Conservation (phyloP, 2,329 filamentous ascomycete genomes). For the Fusarium sp. region DNA sequence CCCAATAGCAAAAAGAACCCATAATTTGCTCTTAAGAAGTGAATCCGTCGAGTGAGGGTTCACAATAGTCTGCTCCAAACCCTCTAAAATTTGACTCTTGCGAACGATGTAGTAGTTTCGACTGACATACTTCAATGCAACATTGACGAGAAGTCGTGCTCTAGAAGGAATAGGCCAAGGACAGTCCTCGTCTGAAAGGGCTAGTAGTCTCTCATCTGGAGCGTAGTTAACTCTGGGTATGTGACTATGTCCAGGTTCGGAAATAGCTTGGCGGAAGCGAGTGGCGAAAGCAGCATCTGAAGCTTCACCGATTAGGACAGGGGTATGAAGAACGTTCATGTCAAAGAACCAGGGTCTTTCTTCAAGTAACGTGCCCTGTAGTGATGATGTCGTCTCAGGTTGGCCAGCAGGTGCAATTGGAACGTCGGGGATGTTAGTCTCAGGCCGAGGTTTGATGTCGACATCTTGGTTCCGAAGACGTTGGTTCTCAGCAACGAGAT, state of each 20-base stretch:
- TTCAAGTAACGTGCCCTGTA: slow-evolving; percentile 38
- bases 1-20: slow-evolving; percentile 58
- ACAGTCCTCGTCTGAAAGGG: slow-evolving; percentile 46
- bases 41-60: slow-evolving; percentile 49
- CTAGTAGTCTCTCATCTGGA: slow-evolving; percentile 44
- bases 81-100: slow-evolving; percentile 50
- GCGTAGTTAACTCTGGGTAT: slow-evolving; percentile 51
- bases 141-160: slow-evolving; percentile 47
- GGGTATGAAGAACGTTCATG: slow-evolving; percentile 48
- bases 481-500: slow-evolving; percentile 50
- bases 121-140: slow-evolving; percentile 54
- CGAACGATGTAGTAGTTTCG: slow-evolving; percentile 56
- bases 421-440: slow-evolving; percentile 23
- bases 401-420: slow-evolving; percentile 7
- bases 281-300: slow-evolving; percentile 53
- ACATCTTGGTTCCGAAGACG: slow-evolving; percentile 40
- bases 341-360: slow-evolving; percentile 50
- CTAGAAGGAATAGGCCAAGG: slow-evolving; percentile 53
- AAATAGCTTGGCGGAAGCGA: slow-evolving; percentile 50
- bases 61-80: slow-evolving; percentile 52
- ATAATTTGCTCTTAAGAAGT: slow-evolving; percentile 54
- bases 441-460: slow-evolving; percentile 25
- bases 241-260: slow-evolving; percentile 46
- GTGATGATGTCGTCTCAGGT: slow-evolving; percentile 14
- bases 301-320: slow-evolving; percentile 51